A percentile compares a stretch with the other conserved stretches of the same genome.
These are phyloP conservation scores for Colletotrichum eleusines DNA, from an alignment of 2,329 filamentous ascomycete species.

Conservation along the genomic window DNA sequence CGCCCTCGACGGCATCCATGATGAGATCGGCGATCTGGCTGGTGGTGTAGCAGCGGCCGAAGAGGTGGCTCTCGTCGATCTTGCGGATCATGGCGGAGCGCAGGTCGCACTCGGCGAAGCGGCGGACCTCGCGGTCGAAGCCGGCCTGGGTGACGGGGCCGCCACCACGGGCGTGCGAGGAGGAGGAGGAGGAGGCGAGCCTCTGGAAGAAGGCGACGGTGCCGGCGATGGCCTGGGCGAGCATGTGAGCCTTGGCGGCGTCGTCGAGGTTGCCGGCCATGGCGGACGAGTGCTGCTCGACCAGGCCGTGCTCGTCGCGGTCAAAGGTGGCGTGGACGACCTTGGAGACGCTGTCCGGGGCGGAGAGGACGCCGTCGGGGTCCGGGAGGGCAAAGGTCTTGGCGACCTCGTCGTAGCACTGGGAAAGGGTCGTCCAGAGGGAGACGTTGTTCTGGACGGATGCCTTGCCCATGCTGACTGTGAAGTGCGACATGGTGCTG, in stretches of 20 bases:
- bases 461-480: slow-evolving; percentile 38
- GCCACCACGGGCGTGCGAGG: too few species aligned
- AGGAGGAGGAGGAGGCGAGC: slow-evolving; percentile 40
- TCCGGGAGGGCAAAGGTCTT: slow-evolving; percentile 38
- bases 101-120: slow-evolving; percentile 49
- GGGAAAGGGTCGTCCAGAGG: slow-evolving; percentile 40
- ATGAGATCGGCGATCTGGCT: slow-evolving; percentile 51
- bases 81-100: slow-evolving; percentile 47
- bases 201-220: slow-evolving; percentile 49
- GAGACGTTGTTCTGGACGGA: slow-evolving; percentile 39
- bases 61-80: slow-evolving; percentile 49
- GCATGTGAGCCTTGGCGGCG: slow-evolving; percentile 50
- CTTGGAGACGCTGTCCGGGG: slow-evolving; percentile 42
- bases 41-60: slow-evolving; percentile 51
- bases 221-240: slow-evolving; percentile 52
- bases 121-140: slow-evolving; percentile 48
- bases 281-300: slow-evolving; percentile 46
- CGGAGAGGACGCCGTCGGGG: slow-evolving; percentile 44
- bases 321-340: slow-evolving; percentile 52
- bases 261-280: slow-evolving; percentile 49
- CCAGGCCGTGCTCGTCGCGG: slow-evolving; percentile 49
- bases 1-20: slow-evolving; percentile 47
- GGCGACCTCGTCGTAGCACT: slow-evolving; percentile 37
- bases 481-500: slow-evolving; percentile 41
- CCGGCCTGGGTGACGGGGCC: slow-evolving; percentile 42